Evolutionary conservation across 306 rosid genomes (phyloP), one percentile per base, ranked within the genome.

Genomic region (Fragaria iinumae): DNA sequence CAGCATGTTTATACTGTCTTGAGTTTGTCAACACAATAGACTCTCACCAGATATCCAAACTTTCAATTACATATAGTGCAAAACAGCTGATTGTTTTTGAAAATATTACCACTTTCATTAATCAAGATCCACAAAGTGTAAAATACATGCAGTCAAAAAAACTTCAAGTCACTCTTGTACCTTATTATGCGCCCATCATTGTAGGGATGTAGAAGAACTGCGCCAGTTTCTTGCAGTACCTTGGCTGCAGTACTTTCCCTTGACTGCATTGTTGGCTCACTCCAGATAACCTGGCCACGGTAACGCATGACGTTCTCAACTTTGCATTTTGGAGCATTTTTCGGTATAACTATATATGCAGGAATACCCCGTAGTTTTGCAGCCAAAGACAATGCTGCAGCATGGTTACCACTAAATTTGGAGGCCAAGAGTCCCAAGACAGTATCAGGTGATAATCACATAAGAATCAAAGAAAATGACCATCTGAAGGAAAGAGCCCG

Each of bases 331-430:
- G 97, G 93, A 56, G 98, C 96, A 79, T 75, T 87, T 89, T 84
- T 86, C 4, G 98, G 97, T 75, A 91, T 77, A 77, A 94, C 90
- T 73, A 90, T 87, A 69, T 94, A 90, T 21, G 98, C 91, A 83
- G 97, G 91, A 71, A 91, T 83, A 56, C 95, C 97, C 45, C 95
- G 72, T n/a, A 88, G 85, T 73, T 94, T 91, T 21, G 97, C 98
- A n/a, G 97, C 97, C 91, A 91, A 84, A 85, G 98, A 85, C 84
- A 91, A 85, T 8, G 98, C 98, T 29, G 96, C 98, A 67, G 97
- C 97, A 87, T 94, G 96, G 83, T 94, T 91, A 65, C 98, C 98
- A 76, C 98, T 94, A 80, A 64, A 77, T 86, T 88, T 32, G 77
- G 55, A 89, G 67, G 67, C 79, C 8, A 89, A 27, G 29, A 27